Evolutionary conservation across 2,329 filamentous ascomycete species (phyloP), one percentile per base, ranked within the genome.

Genomic region (Monosporascus sp.): DNA sequence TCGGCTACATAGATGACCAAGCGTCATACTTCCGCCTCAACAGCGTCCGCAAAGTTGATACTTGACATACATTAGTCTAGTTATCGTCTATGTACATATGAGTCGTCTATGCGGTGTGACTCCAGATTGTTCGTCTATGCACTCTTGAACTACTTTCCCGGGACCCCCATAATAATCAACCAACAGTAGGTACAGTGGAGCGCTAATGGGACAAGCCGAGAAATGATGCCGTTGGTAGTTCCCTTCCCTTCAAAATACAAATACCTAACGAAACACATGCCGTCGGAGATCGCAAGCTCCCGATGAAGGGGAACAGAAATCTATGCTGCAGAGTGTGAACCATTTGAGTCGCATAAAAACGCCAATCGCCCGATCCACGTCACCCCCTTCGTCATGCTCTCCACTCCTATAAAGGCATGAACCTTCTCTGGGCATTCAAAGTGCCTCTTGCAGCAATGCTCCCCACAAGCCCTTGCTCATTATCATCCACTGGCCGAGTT

Each of bases 321-420:
- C 45, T 49, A 51, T 49, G 46, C 49, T 52, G 47, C 51, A 51
- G 14, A 51, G 55, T 52, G 54, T 51, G 52, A 53, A 20, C 50
- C 54, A 37, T 31, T 46, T 41, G 51, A 52, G 49, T 56, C 52
- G 50, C 56, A 44, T 48, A 45, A 37, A 59, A 58, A 54, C 57
- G 52, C 58, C 52, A 19, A 55, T 58, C 49, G 51, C 49, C 51
- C 57, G 56, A 58, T 61, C 58, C 59, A 58, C 56, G 51, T 58
- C 58, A 43, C 58, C 27, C 52, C 49, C 38, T 20, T 41, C 37
- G 46, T 50, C 49, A 41, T 53, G 31, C 43, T 50, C 38, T n/a
- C 9, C 6, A 20, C 35, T 11, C 27, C 5, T 14, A 31, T 54
- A 44, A 48, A 60, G 17, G 53, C 55, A 48, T 46, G 3, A 40